Conservation (phyloP, 2,329 filamentous ascomycete genomes). For the Alternaria triticina region DNA sequence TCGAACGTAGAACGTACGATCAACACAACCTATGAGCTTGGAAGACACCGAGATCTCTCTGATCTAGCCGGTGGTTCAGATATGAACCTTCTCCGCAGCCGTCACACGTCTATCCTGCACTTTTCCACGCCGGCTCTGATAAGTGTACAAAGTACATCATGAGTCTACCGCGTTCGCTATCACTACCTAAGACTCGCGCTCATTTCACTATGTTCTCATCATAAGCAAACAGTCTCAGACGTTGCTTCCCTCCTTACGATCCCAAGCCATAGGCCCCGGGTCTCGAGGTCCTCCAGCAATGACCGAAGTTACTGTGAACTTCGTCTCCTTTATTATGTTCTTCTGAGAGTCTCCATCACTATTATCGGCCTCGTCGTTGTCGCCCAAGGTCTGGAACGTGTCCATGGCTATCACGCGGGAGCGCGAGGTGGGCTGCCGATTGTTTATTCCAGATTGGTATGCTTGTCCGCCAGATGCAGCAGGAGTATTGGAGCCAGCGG, state of each 20-base stretch:
- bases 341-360: constrained; percentile 45
- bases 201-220: not conserved
- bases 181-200: not conserved
- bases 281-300: not conserved
- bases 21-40: not conserved
- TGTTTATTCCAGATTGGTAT: constrained; percentile 13
- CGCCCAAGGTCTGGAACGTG: constrained; percentile 22
- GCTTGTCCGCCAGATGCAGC: constrained; percentile 21
- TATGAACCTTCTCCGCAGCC: not conserved
- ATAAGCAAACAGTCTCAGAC: not conserved
- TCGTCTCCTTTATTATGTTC: constrained; percentile 50
- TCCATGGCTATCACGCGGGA: constrained; percentile 18
- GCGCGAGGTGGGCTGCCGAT: constrained; percentile 4
- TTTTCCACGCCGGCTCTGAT: not conserved
- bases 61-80: not conserved
- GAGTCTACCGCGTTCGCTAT: not conserved
- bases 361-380: constrained; percentile 16
- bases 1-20: not conserved
- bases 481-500: constrained; percentile 24
- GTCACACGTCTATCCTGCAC: not conserved
- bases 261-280: not conserved
- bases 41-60: not conserved
- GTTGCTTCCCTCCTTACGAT: not conserved
- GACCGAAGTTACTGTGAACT: constrained; percentile 18
- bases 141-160: not conserved